Percentiles rank a stretch among this genome's conserved stretches.
These are phyloP conservation scores for Pleurostoma richardsiae DNA, from an alignment of 2,329 filamentous ascomycete genomes.

Conservation along the genomic window DNA sequence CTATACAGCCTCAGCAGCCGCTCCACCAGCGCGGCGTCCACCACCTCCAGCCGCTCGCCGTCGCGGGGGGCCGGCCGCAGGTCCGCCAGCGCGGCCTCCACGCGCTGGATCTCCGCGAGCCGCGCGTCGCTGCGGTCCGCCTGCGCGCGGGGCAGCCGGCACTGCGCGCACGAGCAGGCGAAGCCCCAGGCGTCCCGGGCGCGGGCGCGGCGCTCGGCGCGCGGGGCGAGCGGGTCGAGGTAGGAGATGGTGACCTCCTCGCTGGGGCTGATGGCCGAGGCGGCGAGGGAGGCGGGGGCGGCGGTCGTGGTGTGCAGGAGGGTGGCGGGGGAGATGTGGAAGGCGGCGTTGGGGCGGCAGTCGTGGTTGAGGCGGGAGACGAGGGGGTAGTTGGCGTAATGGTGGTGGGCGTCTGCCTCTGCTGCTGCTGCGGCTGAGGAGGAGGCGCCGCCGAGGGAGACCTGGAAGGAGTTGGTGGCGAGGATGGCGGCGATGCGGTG, in stretches of 20 bases:
- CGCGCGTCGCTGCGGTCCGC: slow-evolving; percentile 23
- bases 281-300: slow-evolving; percentile 27
- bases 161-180: slow-evolving; percentile 26
- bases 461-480: slow-evolving; percentile 27
- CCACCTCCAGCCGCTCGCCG: slow-evolving; percentile 10
- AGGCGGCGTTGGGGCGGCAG: slow-evolving; percentile 30
- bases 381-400: slow-evolving; percentile 27
- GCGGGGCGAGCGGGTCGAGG: slow-evolving; percentile 20
- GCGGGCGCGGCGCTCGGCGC: slow-evolving; percentile 19
- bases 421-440: too few relatives aligned
- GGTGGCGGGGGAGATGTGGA: slow-evolving; percentile 25
- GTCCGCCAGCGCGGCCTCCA: slow-evolving; percentile 18
- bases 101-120: slow-evolving; percentile 18
- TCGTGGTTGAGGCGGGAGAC: slow-evolving; percentile 30
- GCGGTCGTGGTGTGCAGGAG: slow-evolving; percentile 30
- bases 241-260: slow-evolving; percentile 32
- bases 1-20: slow-evolving; percentile 24
- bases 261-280: slow-evolving; percentile 25
- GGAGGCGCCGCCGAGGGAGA: slow-evolving; percentile 20
- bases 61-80: slow-evolving; percentile 15
- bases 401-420: slow-evolving; percentile 13
- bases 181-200: slow-evolving; percentile 27
- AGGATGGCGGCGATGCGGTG: slow-evolving; percentile 19
- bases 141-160: slow-evolving; percentile 12
- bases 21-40: slow-evolving; percentile 20